These are phyloP conservation scores for Byssochlamys sp. DNA, from an alignment of 2,329 filamentous ascomycete genomes.

Conservation along the genomic window DNA sequence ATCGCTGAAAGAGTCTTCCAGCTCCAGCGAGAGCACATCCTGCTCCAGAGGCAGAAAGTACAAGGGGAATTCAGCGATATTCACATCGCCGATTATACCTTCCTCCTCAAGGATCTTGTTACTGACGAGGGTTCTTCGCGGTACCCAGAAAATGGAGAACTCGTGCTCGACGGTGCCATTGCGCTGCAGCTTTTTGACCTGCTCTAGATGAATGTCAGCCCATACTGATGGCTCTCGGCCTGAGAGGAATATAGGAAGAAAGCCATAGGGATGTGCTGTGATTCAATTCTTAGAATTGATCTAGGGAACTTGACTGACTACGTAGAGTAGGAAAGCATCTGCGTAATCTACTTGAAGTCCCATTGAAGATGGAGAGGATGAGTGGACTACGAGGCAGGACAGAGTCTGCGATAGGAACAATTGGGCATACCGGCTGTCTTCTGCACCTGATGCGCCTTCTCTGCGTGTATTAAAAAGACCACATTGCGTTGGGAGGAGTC, in stretches of 20 bases:
- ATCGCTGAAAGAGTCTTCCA: constrained; percentile 77
- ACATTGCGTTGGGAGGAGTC: constrained; percentile 92
- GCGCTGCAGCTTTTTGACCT: constrained; percentile 80
- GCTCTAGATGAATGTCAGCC: constrained; percentile 59
- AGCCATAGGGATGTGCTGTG: constrained; percentile 35
- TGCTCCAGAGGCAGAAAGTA: constrained; percentile 86
- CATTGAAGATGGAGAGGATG: constrained; percentile 13
- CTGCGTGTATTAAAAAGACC: constrained; percentile 82
- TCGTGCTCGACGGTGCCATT: constrained; percentile 87
- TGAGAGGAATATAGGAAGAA: constrained; percentile 26
- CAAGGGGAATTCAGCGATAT: constrained; percentile 73
- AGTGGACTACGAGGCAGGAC: constrained; percentile 7
- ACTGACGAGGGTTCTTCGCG: constrained; percentile 79
- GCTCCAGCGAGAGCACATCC: constrained; percentile 81
- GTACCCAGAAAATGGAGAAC: constrained; percentile 93
- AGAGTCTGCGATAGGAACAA: constrained; percentile 3
- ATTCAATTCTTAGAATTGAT: constrained; percentile 21
- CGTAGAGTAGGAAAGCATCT: constrained; percentile 45
- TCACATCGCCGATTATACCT: constrained; percentile 85
- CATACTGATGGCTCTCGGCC: constrained; percentile 45
- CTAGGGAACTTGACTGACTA: constrained; percentile 50
- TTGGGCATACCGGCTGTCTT: constrained; percentile 70
- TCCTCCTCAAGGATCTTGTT: constrained; percentile 87
- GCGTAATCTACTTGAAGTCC: constrained; percentile 54
- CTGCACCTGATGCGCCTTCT: constrained; percentile 74